Evolutionary conservation across 805 yeast species (phyloP).

Genomic region (Millerago galiae): DNA sequence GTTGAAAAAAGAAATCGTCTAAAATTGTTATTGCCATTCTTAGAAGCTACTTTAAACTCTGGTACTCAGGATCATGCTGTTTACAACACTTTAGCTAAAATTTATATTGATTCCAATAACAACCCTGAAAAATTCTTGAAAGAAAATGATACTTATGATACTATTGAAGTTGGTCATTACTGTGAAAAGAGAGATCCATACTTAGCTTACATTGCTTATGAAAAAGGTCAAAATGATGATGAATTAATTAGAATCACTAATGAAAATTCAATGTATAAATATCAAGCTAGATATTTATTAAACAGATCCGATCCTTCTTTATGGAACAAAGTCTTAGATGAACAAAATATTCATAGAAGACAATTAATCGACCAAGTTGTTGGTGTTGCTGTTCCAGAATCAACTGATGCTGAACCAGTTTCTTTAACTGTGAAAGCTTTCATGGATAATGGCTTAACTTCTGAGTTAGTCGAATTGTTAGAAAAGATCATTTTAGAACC

Average conservation of each 20-base stretch:
- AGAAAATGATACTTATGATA: slow-evolving; percentile 85
- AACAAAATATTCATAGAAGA: slow-evolving; percentile 81
- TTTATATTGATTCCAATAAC: slow-evolving; percentile 95
- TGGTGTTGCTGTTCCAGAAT: slow-evolving; percentile 93
- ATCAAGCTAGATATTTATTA: slow-evolving; percentile 95
- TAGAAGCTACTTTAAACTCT: slow-evolving; percentile 78
- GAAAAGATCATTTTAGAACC: slow-evolving; percentile 97
- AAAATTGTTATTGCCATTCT: slow-evolving; percentile 84
- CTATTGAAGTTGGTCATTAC: slow-evolving; percentile 93
- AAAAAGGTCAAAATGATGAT: slow-evolving; percentile 86
- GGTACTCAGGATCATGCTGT: slow-evolving; percentile 89
- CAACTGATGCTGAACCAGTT: slow-evolving; percentile 87
- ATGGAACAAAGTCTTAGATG: slow-evolving; percentile 74
- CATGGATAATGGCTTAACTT: slow-evolving; percentile 90
- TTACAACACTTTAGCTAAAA: slow-evolving; percentile 92
- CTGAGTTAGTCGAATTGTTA: slow-evolving; percentile 86
- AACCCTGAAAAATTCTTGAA: slow-evolving; percentile 94
- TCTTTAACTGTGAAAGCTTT: slow-evolving; percentile 92
- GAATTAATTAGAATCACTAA: slow-evolving; percentile 90
- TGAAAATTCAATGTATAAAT: slow-evolving; percentile 96
- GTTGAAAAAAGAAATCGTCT: slow-evolving; percentile 95
- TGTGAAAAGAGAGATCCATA: slow-evolving; percentile 99
- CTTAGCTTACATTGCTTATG: slow-evolving; percentile 94
- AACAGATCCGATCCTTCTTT: slow-evolving; percentile 78
- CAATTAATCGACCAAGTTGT: slow-evolving; percentile 90